Conservation (phyloP, 768 basidiomycete species). For the Collybia sp. region DNA sequence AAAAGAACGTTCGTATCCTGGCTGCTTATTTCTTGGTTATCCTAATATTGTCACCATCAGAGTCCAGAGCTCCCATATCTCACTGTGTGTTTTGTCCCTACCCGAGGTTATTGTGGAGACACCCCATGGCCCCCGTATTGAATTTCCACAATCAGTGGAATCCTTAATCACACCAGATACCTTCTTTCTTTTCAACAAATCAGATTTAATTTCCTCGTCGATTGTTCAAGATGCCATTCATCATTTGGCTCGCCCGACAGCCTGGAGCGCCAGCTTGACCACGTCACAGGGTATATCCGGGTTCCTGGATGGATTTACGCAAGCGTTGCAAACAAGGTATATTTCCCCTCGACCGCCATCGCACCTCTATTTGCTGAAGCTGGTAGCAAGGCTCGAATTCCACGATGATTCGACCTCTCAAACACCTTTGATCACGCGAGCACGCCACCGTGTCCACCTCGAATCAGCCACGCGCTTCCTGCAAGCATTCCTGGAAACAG, state of each 20-base stretch:
- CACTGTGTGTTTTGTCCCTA: constrained; percentile 79
- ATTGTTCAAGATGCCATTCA: constrained; percentile 1
- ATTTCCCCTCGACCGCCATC: constrained; percentile 6
- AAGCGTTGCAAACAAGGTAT: constrained; percentile 46
- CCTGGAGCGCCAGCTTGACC: constrained; percentile 63
- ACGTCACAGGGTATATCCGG: constrained; percentile 50
- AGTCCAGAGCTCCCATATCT: constrained; percentile 61
- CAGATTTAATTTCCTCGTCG: constrained; percentile 40
- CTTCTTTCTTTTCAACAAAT: constrained; percentile 76
- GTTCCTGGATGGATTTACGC: constrained; percentile 58
- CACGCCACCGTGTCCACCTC: constrained; percentile 75
- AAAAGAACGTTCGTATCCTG: constrained; percentile 41
- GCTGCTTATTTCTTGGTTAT: not conserved
- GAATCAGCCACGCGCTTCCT: constrained; percentile 59
- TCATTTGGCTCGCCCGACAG: constrained; percentile 6
- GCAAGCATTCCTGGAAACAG: constrained; percentile 49
- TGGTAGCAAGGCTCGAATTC: constrained; percentile 19
- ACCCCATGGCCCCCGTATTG: constrained; percentile 7
- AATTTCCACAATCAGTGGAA: constrained; percentile 42
- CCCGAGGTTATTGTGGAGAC: constrained; percentile 32
- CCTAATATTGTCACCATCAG: constrained; percentile 28
- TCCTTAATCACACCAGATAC: constrained; percentile 52
- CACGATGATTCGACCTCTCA: constrained; percentile 20
- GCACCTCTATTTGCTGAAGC: not conserved
- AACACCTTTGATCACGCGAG: constrained; percentile 70